Evolutionary conservation across 768 basidiomycete species (phyloP), one percentile per base, ranked within the genome.

Genomic region (Calocera viscosa): DNA sequence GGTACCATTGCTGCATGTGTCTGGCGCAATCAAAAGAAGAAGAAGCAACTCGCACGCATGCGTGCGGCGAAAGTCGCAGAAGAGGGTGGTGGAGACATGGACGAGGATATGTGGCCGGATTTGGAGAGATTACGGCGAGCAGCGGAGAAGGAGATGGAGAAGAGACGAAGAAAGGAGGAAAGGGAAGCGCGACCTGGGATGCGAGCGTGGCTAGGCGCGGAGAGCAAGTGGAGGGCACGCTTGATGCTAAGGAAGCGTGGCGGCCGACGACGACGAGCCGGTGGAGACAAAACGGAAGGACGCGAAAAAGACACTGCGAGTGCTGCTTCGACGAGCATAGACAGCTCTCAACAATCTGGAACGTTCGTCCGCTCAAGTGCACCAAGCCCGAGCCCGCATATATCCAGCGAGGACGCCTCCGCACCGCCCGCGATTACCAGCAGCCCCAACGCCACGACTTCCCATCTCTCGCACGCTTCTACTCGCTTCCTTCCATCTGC

Each of bases 221-320:
- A 60, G 53, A 28, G 14, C 53, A 60, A 60, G 53, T 60, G 53
- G 53, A 60, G 53, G 26, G 53, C 53, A 19, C 24, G 53, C 14
- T 32, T 60, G 53, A 28, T 60, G 26, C 53, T 60, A 10, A 12
- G 53, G 30, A 60, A 60, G 30, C 53, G 53, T 5, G 53, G 53
- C 2, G 53, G 26, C 10, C 24, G 30, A 32, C 53, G 53, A 60
- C 53, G 53, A 60, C 14, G 22, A 32, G 26, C 14, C 53, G 30
- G 16, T 2, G 53, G 14, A 60, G 30, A 16, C 12, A 49, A 14
- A n/a, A 16, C 49, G 8, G 49, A 49, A 26, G 30, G 3, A 32
- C 30, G 14, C 53, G 26, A 60, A 32, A 32, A 32, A 3, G 53
- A 60, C 30, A 19, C 30, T 22, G 53, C 5, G 7, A 22, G 22